Evolutionary conservation across 2,329 filamentous ascomycete species (phyloP), one percentile per base, ranked within the genome.

Genomic region (Arthroderma sp.): DNA sequence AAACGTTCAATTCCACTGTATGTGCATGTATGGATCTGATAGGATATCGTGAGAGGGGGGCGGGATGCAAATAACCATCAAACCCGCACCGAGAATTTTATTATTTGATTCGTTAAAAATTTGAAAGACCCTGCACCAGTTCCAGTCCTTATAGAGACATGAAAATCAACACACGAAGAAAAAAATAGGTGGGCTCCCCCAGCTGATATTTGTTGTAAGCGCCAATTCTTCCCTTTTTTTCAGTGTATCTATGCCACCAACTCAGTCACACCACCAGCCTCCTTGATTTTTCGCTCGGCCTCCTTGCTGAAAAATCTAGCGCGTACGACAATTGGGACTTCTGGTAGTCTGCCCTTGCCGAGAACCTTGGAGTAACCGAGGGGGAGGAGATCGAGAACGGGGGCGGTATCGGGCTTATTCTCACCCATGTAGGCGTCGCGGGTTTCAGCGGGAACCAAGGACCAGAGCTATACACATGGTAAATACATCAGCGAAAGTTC

Each of bases 351-450:
- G 71, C 91, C 91, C 81, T 98, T 98, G 69, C 91, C 93, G 67
- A 98, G 84, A 58, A 98, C 81, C 78, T 98, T 98, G 66, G 87
- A 85, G 81, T 96, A 98, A 61, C 93, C 91, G 70, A 94, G 83
- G 61, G 87, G 78, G 55, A 96, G 83, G 69, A 98, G 85, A 75
- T 98, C 89, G 75, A 98, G 81, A 65, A 98, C 91, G 66, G 91
- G 91, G 54, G 89, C 87, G 68, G 85, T 94, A 71, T 94, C 86
- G 73, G 86, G 85, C 57, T 69, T 66, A 69, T 83, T 80, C 62
- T 72, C 69, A 57, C 71, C 71, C 63, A 95, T 69, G 79, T 96
- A 96, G 71, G 86, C 81, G 41, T 94, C 87, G 64, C 93, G 89
- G 69, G 85, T 81, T 74, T 98, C 91, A 57, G 73, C 71, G 65